Base-by-base conservation (phyloP, 2,329 filamentous ascomycete species). In the Ophiostoma piceae region DNA sequence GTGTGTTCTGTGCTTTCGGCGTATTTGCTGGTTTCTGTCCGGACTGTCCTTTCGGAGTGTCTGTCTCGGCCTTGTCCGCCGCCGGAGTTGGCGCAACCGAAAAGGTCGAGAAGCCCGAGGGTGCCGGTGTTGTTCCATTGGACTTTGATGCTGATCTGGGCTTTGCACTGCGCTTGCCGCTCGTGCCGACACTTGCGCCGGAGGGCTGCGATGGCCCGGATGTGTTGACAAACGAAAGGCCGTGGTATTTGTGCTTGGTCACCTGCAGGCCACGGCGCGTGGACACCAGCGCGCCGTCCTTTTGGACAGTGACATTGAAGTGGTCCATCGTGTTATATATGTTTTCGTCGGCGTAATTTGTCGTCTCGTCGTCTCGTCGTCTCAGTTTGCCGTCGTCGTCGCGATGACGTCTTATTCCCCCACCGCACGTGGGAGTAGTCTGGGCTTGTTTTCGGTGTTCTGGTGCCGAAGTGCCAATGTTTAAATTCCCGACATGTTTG, bases 201-300 rank as follows among this genome's bases (percentile, higher is more conserved):
- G 60, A n/a, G 12, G 69, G 60, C 12, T 73, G 68, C 4, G 73
- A 72, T 12, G 77, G 75, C 7, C 68, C 67, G 6, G 72, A 76
- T 4, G 78, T 71, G 72, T 81, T 80, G 69, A 80, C 79, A 69
- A 81, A 81, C 4, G 78, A 79, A 29, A 76, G 75, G 41, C 79
- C 79, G 69, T 79, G 77, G 72, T 80, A 77, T 72, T 78, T 80
- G 69, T 79, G 77, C 72, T 79, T 79, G 29, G 79, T 79, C 14
- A 81, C 78, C 71, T 79, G 78, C 64, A 81, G 74, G 9, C 80
- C 80, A 41, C 78, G 76, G 35, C 78, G 75, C 0, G 78, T 80
- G 47, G 78, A 78, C 67, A 80, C 77, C 57, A 81, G 73, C 54
- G 77, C 75, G 32, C 79, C 79, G 54, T 78, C 76, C 71, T 77